These are phyloP conservation scores for Emergomyces pasteurianus DNA, from an alignment of 2,329 filamentous ascomycete genomes.

Conservation along the genomic window DNA sequence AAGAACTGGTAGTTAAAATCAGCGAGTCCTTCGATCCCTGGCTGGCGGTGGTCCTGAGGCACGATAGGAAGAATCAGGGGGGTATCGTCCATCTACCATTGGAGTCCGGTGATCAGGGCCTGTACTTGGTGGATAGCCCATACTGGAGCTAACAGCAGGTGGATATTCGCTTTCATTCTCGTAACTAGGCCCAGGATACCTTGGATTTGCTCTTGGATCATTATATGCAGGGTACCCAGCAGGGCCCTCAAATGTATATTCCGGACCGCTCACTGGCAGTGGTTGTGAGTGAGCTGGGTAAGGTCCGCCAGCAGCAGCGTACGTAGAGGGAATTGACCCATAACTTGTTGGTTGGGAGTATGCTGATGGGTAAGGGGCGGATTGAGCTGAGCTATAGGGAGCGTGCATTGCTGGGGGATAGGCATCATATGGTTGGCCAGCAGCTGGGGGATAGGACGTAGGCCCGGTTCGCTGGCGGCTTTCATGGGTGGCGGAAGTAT, in stretches of 20 bases:
- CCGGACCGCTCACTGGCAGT: constrained; percentile 26
- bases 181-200: constrained; percentile 31
- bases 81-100: constrained; percentile 32
- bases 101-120: constrained; percentile 31
- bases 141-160: constrained; percentile 28
- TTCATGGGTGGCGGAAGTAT: constrained; percentile 27
- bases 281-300: constrained; percentile 26
- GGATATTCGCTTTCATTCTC: constrained; percentile 32
- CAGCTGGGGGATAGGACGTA: constrained; percentile 25
- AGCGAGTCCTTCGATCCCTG: constrained; percentile 22
- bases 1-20: constrained; percentile 7
- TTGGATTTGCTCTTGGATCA: constrained; percentile 28
- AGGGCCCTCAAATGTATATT: constrained; percentile 26
- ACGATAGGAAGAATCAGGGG: constrained; percentile 24
- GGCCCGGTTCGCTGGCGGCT: constrained; percentile 26
- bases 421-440: constrained; percentile 20
- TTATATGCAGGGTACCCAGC: constrained; percentile 14
- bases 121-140: constrained; percentile 29
- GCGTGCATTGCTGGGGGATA: constrained; percentile 13
- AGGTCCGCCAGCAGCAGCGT: constrained; percentile 22
- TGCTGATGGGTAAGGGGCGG: neutral
- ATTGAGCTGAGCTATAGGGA: constrained; percentile 5
- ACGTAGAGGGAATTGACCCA: constrained; percentile 22
- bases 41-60: constrained; percentile 28
- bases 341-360: constrained; percentile 12